These are phyloP conservation scores for Nadsonia commutata DNA, from an alignment of 1,139 yeast genomes.

Conservation along the genomic window DNA sequence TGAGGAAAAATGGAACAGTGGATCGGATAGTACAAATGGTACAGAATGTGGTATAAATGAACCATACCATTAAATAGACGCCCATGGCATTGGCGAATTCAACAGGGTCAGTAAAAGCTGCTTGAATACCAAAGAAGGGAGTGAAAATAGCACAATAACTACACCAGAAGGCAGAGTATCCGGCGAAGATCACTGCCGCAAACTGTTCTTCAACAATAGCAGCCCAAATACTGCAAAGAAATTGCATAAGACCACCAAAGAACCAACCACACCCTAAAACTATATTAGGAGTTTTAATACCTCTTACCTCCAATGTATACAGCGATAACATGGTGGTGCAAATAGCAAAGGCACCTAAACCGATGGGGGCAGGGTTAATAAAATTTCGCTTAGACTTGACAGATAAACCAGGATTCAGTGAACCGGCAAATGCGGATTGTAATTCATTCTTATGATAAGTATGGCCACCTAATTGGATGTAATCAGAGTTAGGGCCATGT, in stretches of 20 bases:
- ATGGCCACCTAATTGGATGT: constrained; percentile 60
- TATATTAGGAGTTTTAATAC: constrained; percentile 34
- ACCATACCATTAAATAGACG: constrained; percentile 61
- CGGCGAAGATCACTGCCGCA: constrained; percentile 72
- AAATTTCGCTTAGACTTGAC: constrained; percentile 54
- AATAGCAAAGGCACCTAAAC: constrained; percentile 71
- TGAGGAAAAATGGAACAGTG: constrained; percentile 59
- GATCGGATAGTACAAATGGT: constrained; percentile 59
- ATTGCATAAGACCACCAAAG: constrained; percentile 71
- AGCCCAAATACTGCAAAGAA: constrained; percentile 66
- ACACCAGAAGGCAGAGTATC: constrained; percentile 83
- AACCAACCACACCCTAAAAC: constrained; percentile 67
- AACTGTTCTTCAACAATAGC: constrained; percentile 58
- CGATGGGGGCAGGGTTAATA: constrained; percentile 81
- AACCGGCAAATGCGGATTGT: constrained; percentile 57
- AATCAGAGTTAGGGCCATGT: constrained; percentile 8
- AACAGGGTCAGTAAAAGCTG: constrained; percentile 33
- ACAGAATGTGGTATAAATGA: constrained; percentile 57
- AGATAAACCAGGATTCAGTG: constrained; percentile 44
- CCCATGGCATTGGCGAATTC: constrained; percentile 50
- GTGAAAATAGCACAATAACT: constrained; percentile 55
- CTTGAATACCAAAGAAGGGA: constrained; percentile 57
- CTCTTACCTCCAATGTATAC: constrained; percentile 43
- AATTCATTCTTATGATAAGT: constrained; percentile 50
- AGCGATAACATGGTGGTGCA: constrained; percentile 69